Conservation (phyloP, 345 rosid genomes). For the Eucalyptus camaldulensis region DNA sequence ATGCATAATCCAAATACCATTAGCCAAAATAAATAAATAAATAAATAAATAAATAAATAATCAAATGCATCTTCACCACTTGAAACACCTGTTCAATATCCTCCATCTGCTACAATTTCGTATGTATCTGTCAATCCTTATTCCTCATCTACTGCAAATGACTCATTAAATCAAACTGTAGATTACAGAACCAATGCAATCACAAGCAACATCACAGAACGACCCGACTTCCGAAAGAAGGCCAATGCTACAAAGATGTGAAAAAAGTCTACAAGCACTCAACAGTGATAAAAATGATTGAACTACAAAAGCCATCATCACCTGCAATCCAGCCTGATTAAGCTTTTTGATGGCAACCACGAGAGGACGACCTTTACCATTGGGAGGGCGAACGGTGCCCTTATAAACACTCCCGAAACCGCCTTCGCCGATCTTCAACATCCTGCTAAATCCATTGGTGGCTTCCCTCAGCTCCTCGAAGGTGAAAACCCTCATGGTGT, state of each 20-base stretch:
- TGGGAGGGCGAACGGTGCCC: slow-evolving; percentile 34
- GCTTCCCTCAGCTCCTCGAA: slow-evolving; percentile 60
- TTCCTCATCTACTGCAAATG: neutral
- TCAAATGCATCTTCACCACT: neutral
- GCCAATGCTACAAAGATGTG: neutral
- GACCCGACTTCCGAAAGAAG: neutral
- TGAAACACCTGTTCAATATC: neutral
- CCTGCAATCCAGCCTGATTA: slow-evolving; percentile 73
- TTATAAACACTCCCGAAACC: slow-evolving; percentile 96
- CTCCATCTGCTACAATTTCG: neutral
- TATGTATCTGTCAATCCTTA: neutral
- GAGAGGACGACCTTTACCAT: slow-evolving; percentile 15
- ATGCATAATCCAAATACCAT: neutral
- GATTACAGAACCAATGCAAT: neutral
- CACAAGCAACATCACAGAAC: neutral
- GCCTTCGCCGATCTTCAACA: slow-evolving; percentile 82
- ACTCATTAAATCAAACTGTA: neutral
- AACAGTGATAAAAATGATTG: neutral
- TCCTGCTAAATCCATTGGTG: slow-evolving; percentile 51
- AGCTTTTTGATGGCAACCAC: slow-evolving; percentile 86
- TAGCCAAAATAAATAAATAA: neutral
- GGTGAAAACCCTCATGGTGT: slow-evolving; percentile 49
- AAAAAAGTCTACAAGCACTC: neutral
- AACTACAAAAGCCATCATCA: neutral
- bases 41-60: neutral